Conservation (phyloP, 441 rosid genomes). For the Melastoma candidum region DNA sequence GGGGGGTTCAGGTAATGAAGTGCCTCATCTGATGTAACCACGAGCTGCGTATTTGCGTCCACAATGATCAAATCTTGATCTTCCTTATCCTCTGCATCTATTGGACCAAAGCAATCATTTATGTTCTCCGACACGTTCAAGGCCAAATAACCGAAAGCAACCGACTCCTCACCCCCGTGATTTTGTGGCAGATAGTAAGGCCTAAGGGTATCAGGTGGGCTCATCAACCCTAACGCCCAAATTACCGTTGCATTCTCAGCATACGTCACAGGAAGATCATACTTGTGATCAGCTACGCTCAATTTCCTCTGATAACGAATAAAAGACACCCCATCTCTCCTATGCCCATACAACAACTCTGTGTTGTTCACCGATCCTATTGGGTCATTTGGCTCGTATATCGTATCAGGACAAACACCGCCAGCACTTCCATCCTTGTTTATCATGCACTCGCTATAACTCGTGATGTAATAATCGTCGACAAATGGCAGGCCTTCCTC, state of each 20-base stretch:
- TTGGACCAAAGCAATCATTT: conserved; percentile 77
- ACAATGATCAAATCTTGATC: conserved; percentile 80
- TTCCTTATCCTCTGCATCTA: conserved; percentile 76
- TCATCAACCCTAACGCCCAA: conserved; percentile 92
- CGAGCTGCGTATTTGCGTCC: conserved; percentile 62
- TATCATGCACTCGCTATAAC: conserved; percentile 57
- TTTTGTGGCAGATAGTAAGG: conserved; percentile 82
- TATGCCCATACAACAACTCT: conserved; percentile 69
- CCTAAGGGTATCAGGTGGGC: conserved; percentile 68
- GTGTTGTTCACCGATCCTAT: conserved; percentile 55
- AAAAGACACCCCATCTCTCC: conserved; percentile 90
- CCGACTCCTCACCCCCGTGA: conserved; percentile 50
- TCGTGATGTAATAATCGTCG: conserved; percentile 71
- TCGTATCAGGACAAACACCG: conserved; percentile 87
- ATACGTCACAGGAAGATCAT: conserved; percentile 62
- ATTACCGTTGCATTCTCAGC: conserved; percentile 46
- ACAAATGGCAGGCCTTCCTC: conserved; percentile 69
- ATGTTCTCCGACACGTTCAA: conserved; percentile 48
- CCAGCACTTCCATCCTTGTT: conserved; percentile 47
- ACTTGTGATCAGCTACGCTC: conserved; percentile 48
- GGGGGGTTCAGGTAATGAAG: conserved; percentile 84
- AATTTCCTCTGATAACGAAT: conserved; percentile 67
- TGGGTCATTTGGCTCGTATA: conserved; percentile 40
- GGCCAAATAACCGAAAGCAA: conserved; percentile 47
- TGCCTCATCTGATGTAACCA: conserved; percentile 56